Percentiles rank a stretch among this genome's conserved stretches.
These are phyloP conservation scores for Alternaria hordeiaustralica DNA, from an alignment of 2,329 filamentous ascomycete genomes.

Conservation along the genomic window DNA sequence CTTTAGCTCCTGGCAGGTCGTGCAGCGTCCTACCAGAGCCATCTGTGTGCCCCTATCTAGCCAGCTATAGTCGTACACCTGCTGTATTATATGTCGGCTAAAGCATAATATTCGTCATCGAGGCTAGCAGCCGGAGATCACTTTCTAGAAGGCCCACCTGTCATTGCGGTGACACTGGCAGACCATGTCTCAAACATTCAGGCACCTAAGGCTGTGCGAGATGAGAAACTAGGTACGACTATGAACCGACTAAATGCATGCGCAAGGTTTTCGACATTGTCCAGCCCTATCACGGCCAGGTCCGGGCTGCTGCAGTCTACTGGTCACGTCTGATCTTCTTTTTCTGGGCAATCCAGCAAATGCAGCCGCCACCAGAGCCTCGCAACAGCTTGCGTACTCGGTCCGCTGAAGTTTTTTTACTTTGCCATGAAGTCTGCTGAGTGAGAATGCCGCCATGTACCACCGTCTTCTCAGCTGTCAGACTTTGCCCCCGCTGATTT, in stretches of 20 bases:
- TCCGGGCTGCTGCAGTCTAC: conserved; percentile 27
- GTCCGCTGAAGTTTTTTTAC: conserved; percentile 16
- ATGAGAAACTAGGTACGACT: conserved; percentile 7
- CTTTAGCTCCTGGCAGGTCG: conserved; percentile 20
- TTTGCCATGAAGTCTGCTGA: conserved; percentile 22
- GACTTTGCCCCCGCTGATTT: conserved; percentile 16
- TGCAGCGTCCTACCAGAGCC: conserved; percentile 16
- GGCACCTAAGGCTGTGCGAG: conserved; percentile 3
- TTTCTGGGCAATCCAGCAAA: conserved; percentile 26
- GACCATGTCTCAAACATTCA: conserved; percentile 8
- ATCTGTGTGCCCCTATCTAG: conserved; percentile 27
- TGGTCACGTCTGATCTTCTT: conserved; percentile 29
- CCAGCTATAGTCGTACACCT: conserved; percentile 9
- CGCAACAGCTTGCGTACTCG: conserved; percentile 3
- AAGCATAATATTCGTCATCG: conserved; percentile 35
- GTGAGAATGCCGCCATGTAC: conserved; percentile 25
- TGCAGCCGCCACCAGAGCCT: conserved; percentile 26
- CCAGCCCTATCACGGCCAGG: conserved; percentile 31
- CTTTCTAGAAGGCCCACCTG: conserved; percentile 20
- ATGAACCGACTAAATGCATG: conserved; percentile 14
- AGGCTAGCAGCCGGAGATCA: conserved; percentile 19
- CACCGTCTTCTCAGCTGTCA: conserved; percentile 24
- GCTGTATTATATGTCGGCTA: conserved; percentile 28
- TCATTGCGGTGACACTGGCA: conserved; percentile 5
- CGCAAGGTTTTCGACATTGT: conserved; percentile 14